A percentile compares a stretch with the other conserved stretches of the same genome.
Evolutionary conservation across 2,329 filamentous ascomycete genomes (phyloP).

Genomic region (Trichoderma cornu-damae): DNA sequence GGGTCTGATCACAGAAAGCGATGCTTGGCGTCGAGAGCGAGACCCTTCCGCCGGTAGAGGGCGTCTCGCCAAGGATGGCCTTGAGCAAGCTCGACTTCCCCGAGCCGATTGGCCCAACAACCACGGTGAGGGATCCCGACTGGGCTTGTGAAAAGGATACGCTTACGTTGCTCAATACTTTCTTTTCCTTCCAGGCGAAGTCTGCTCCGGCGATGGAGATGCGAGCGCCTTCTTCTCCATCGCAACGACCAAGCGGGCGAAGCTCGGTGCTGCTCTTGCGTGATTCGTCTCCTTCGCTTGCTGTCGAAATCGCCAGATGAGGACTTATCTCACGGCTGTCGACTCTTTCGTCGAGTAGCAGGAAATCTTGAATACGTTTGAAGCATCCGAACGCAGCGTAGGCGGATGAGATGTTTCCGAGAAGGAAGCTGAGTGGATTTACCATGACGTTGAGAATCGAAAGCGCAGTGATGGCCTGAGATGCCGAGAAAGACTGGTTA

Average conservation of each 20-base stretch:
- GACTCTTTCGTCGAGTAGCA: conserved; percentile 25
- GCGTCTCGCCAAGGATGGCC: conserved; percentile 29
- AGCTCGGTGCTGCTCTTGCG: conserved; percentile 19
- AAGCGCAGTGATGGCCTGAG: conserved; percentile 30
- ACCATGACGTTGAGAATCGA: conserved; percentile 31
- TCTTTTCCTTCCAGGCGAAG: conserved; percentile 29
- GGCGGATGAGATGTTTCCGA: conserved; percentile 26
- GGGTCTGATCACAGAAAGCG: conserved; percentile 31
- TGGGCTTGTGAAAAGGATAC: conserved; percentile 21
- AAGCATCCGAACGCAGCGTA: conserved; percentile 31
- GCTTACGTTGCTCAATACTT: conserved; percentile 26
- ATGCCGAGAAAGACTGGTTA: conserved; percentile 26
- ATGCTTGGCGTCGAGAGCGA: conserved; percentile 24
- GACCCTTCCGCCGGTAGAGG: conserved; percentile 22
- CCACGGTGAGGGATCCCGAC: conserved; percentile 27
- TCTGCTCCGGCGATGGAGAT: conserved; percentile 24
- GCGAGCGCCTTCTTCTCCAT: not conserved
- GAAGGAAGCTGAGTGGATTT: conserved; percentile 24
- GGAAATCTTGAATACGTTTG: conserved; percentile 30
- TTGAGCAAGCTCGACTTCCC: conserved; percentile 33
- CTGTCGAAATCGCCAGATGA: not conserved
- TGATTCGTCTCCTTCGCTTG: not conserved
- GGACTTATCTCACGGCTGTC: conserved; percentile 24
- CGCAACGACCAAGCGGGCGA: not conserved
- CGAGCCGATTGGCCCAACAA: conserved; percentile 31